Evolutionary conservation across 192 early-diverging fungal species (phyloP).

Genomic region (Gonapodya prolifera): DNA sequence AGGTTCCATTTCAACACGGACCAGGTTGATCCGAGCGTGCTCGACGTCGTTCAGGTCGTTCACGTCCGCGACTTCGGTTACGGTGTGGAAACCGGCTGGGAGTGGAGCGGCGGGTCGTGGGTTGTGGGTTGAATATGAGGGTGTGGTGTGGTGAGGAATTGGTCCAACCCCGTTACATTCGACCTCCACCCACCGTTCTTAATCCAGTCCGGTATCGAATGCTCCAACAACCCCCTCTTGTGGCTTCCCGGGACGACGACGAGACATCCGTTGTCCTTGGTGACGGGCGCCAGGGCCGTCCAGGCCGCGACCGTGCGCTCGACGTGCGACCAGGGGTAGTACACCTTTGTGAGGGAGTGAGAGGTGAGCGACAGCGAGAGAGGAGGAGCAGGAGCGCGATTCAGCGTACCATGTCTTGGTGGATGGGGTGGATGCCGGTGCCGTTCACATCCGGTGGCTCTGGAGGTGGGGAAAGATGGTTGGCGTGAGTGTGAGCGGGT

Average conservation of each 20-base stretch:
- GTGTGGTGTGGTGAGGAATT: too few species aligned
- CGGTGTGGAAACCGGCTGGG: slow-evolving; percentile 1
- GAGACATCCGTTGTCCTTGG: slow-evolving; percentile 5
- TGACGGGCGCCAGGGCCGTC: neutral
- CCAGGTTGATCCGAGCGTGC: neutral
- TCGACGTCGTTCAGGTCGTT: neutral
- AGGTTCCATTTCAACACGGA: neutral
- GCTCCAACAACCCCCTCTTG: neutral
- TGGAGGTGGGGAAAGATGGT: neutral
- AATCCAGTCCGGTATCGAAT: neutral
- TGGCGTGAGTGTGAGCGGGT: neutral
- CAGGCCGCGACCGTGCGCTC: neutral
- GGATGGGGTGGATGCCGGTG: slow-evolving; percentile 4
- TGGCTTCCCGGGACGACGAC: neutral
- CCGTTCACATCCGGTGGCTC: slow-evolving; percentile 1
- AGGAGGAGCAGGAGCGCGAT: neutral
- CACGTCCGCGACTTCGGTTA: neutral
- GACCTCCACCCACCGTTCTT: neutral
- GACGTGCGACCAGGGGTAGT: neutral
- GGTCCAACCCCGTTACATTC: too few species aligned
- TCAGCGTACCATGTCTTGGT: slow-evolving; percentile 3
- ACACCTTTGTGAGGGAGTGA: too few species aligned
- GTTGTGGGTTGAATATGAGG: too few species aligned
- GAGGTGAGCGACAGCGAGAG: too few species aligned
- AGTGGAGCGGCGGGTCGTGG: too few species aligned